Percentiles rank a stretch among this genome's conserved stretches.
Conservation (phyloP, 352 stramenopile species). For the Globisporangium spiculum region DNA sequence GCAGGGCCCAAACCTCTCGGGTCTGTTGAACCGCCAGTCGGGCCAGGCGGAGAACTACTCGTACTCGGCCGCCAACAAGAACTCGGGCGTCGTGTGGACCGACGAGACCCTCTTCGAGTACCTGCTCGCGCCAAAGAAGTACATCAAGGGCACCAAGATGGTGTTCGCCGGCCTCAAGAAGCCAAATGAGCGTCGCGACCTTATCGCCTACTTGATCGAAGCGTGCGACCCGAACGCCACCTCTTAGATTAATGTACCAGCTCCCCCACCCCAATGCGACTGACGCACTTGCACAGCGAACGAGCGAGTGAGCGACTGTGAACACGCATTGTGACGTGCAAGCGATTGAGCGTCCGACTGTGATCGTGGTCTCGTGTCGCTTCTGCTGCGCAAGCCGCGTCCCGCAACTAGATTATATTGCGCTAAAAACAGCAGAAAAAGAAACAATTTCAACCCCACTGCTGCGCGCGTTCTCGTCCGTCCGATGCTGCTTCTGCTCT, state of each 20-base stretch:
- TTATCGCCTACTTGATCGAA: constrained; percentile 98
- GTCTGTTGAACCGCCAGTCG: constrained; percentile 96
- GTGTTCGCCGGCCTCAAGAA: constrained; percentile 99
- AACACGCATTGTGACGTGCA: neutral
- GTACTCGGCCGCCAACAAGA: constrained; percentile 99
- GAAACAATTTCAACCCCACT: neutral
- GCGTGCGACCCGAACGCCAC: constrained; percentile 48
- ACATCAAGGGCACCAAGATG: constrained; percentile 99
- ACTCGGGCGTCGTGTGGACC: constrained; percentile 94
- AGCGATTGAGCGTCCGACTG: constrained; percentile 1
- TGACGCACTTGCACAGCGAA: neutral
- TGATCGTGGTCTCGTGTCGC: neutral
- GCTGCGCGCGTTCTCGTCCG: neutral
- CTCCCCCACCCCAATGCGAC: neutral
- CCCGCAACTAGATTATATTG: constrained; percentile 15
- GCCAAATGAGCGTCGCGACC: constrained; percentile 93
- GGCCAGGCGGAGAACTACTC: constrained; percentile 96
- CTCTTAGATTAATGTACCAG: constrained; percentile 22
- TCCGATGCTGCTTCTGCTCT: neutral
- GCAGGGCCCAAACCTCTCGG: constrained; percentile 98
- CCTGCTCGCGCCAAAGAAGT: constrained; percentile 99
- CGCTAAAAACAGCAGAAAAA: neutral
- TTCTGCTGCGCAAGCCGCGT: neutral
- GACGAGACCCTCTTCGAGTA: constrained; percentile 99
- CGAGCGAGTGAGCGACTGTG: neutral